Evolutionary conservation across 768 basidiomycete species (phyloP).

Genomic region (Mycena filopes): DNA sequence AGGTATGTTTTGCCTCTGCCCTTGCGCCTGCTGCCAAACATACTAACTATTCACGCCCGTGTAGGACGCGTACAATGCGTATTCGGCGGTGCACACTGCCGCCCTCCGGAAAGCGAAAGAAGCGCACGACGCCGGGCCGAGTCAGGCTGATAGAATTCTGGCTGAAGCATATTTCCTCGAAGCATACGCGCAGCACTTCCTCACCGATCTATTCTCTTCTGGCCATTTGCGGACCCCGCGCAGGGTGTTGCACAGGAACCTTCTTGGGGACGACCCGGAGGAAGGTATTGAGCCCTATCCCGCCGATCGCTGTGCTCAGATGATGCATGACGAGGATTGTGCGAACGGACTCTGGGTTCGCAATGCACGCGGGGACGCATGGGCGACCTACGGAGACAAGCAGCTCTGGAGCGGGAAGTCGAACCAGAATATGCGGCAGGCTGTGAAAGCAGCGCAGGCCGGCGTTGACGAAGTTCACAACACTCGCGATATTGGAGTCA

Average conservation of each 20-base stretch:
- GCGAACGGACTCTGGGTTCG: slow-evolving; percentile 14
- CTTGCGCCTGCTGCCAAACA: too few species aligned
- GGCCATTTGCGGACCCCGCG: slow-evolving; percentile 13
- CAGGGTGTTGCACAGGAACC: not conserved
- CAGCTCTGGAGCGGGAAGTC: not conserved
- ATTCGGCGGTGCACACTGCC: not conserved
- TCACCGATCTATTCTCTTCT: slow-evolving; percentile 12
- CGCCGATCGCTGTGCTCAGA: not conserved
- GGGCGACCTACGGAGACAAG: slow-evolving; percentile 13
- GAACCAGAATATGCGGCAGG: not conserved
- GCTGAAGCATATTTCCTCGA: not conserved
- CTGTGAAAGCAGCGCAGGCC: not conserved
- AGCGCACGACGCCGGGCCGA: not conserved
- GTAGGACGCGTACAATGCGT: not conserved
- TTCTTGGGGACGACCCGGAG: not conserved
- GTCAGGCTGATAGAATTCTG: not conserved
- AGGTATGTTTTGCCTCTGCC: too few species aligned
- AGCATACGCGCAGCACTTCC: slow-evolving; percentile 10
- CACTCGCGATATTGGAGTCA: not conserved
- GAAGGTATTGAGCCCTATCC: too few species aligned
- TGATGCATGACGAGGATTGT: slow-evolving; percentile 15
- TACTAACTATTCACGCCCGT: too few species aligned
- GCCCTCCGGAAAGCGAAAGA: not conserved
- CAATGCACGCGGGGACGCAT: not conserved
- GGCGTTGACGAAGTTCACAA: not conserved